phyloP scores from a whole-genome alignment of 148 eudicot genomes.

The Vaccinium vitisidaea region DNA sequence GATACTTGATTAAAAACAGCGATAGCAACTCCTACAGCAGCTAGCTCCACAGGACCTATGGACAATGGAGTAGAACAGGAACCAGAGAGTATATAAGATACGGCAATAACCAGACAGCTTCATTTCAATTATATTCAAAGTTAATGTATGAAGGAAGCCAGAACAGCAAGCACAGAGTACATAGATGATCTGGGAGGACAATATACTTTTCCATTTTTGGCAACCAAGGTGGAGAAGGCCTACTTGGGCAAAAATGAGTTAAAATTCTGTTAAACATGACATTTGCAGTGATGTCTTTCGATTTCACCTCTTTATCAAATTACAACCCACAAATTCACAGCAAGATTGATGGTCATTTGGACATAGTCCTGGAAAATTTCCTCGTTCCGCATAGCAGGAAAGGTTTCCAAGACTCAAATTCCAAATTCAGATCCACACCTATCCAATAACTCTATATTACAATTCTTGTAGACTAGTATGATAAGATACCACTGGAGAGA shows the following conservation, averaged over 20 bases:
- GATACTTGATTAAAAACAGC: constrained; percentile 48
- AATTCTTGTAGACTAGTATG: not conserved
- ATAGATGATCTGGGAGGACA: not conserved
- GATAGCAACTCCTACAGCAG: constrained; percentile 45
- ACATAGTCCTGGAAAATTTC: not conserved
- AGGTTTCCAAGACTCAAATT: not conserved
- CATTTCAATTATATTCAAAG: not conserved
- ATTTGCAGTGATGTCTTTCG: not conserved
- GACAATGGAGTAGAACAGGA: not conserved
- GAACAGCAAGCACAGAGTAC: not conserved
- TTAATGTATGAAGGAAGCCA: not conserved
- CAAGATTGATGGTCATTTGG: not conserved
- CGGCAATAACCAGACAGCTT: not conserved
- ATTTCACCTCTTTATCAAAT: not conserved
- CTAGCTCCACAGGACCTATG: constrained; percentile 46
- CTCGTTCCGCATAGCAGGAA: not conserved
- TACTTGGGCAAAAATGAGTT: not conserved
- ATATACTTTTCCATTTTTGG: not conserved
- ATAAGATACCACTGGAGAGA: not conserved
- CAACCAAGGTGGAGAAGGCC: not conserved
- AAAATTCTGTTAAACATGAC: not conserved
- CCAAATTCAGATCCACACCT: not conserved
- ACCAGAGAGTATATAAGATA: not conserved
- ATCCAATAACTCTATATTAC: not conserved
- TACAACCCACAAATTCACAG: not conserved